Evolutionary conservation across 1,284 basidiomycete genomes (phyloP).

Genomic region (Marasmius sp.): DNA sequence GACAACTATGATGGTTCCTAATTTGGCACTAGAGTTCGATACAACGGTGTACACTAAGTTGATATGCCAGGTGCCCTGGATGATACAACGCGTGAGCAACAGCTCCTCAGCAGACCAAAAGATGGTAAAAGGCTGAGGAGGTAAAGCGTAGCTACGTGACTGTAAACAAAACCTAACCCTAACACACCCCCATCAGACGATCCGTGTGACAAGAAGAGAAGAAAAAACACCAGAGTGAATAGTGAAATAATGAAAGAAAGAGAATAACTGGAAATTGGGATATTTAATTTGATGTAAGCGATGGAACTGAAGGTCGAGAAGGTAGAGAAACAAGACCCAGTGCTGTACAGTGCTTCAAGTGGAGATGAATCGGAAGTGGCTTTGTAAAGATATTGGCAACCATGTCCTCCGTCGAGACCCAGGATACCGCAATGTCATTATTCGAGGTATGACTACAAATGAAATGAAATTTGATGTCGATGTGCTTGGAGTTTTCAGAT

Average conservation of each 20-base stretch:
- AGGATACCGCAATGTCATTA: background rate
- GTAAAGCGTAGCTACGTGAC: too few species aligned
- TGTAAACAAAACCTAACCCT: background rate
- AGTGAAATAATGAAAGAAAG: too few species aligned
- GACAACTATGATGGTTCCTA: too few species aligned
- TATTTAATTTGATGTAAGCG: background rate
- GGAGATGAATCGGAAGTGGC: background rate
- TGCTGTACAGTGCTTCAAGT: background rate
- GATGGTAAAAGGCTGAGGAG: background rate
- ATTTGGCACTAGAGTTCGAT: too few species aligned
- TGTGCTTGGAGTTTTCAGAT: background rate
- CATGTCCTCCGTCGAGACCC: conserved; percentile 1
- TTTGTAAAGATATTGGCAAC: conserved; percentile 2
- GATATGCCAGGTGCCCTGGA: too few species aligned
- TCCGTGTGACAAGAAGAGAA: background rate
- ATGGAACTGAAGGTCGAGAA: too few species aligned
- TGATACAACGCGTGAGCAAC: too few species aligned
- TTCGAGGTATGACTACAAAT: background rate
- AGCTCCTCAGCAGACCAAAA: background rate
- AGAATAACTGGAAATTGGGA: too few species aligned
- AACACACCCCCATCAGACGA: background rate
- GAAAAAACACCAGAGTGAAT: background rate
- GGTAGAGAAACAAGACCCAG: background rate
- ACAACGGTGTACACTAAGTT: too few species aligned
- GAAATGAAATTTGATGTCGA: background rate